These are phyloP conservation scores for Mucor lusitanicus DNA, from an alignment of 371 early-diverging fungal genomes.

Conservation along the genomic window DNA sequence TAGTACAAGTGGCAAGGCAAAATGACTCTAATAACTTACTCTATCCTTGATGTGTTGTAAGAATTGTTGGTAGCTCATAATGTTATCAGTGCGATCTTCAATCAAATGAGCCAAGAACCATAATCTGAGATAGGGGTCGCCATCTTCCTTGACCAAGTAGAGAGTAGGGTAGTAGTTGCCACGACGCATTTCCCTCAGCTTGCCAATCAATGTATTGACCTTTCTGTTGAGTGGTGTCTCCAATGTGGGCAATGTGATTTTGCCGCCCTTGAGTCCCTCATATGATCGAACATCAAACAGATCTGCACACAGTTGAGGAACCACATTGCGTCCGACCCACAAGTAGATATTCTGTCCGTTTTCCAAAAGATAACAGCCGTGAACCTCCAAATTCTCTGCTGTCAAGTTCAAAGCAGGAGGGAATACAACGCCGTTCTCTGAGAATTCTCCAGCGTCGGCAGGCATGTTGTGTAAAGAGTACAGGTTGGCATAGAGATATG, in stretches of 20 bases:
- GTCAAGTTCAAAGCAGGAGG: conserved; percentile 81
- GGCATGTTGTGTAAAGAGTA: conserved; percentile 75
- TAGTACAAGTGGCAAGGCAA: background rate
- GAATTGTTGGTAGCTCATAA: conserved; percentile 87
- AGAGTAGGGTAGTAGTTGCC: conserved; percentile 37
- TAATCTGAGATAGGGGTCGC: conserved; percentile 62
- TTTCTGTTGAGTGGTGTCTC: background rate
- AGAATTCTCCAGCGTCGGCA: conserved; percentile 26
- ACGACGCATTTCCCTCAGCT: conserved; percentile 32
- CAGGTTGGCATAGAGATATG: conserved; percentile 59
- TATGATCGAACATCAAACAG: conserved; percentile 53
- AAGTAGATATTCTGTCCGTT: conserved; percentile 68
- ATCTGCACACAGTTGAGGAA: conserved; percentile 60
- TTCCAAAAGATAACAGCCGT: conserved; percentile 76
- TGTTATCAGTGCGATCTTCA: conserved; percentile 66
- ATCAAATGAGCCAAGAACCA: conserved; percentile 67
- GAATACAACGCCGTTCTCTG: background rate
- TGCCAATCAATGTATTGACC: conserved; percentile 31
- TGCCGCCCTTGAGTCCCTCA: conserved; percentile 37
- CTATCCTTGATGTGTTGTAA: conserved; percentile 65
- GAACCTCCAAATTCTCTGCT: conserved; percentile 74
- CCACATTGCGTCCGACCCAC: conserved; percentile 76
- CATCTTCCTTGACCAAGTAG: conserved; percentile 76
- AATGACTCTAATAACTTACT: conserved; percentile 29
- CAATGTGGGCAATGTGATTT: background rate